Evolutionary conservation across 805 yeast genomes (phyloP), one percentile per base, ranked within the genome.

Genomic region (Candida lessepsii): DNA sequence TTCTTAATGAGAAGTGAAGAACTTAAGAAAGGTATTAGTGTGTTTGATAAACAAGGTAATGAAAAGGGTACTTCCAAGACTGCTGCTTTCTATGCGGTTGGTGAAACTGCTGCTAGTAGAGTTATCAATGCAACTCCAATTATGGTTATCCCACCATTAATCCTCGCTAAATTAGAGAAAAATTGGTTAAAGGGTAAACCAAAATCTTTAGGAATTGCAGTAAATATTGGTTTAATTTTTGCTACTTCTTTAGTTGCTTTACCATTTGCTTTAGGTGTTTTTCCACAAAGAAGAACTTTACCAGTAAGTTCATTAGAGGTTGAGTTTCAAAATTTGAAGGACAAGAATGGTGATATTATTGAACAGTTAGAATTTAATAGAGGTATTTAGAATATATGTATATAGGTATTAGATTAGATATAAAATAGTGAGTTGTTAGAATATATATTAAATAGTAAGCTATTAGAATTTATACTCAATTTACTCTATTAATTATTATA

Each of bases 61-160:
- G 81, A 81, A 24, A 72, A 77, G 23, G 80, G 82, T 46, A 70
- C 68, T 20, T 89, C 97, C 5, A 81, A 85, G 59, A 77, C 71
- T 24, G 99, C 99, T 13, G 99, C 99, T 1, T 57, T 78, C 35
- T 74, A 81, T 46, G 99, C 99, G 0, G 99, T 93, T 33, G 96
- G 95, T 17, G 98, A 93, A 64, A 93, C 99, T 9, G 98, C 97
- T 2, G 80, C 90, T 23, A 86, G 96, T 31, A 73, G 99, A 58
- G 96, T 93, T 32, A 85, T 91, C 51, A 93, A 89, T 54, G 97
- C 98, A 13, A 86, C 99, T 0, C 99, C 99, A 14, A 77, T 93
- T 53, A 93, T 93, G 99, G 99, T 86, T 15, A 61, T 93, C 5
- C 99, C 99, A 1, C 97, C 99, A 2, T 73, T 93, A 53, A 56